Evolutionary conservation across 768 basidiomycete species (phyloP).

Genomic region (Inosperma sp.): DNA sequence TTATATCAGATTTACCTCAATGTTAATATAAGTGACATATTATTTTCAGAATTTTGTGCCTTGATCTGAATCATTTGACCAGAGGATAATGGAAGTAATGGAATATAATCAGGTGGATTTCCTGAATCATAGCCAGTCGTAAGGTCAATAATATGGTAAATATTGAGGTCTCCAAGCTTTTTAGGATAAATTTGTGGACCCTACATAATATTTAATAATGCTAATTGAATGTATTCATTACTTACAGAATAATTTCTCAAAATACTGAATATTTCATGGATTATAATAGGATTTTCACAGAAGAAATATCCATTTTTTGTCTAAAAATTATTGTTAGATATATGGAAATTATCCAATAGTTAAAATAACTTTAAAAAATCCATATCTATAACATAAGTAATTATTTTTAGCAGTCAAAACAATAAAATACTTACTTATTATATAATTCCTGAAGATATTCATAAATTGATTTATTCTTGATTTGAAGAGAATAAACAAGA

Average conservation of each 20-base stretch:
- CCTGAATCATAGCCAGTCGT: conserved; percentile 74
- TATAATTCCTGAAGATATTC: conserved; percentile 62
- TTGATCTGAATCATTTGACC: conserved; percentile 86
- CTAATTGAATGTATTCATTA: background rate
- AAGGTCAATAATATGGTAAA: conserved; percentile 68
- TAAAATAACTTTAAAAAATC: conserved; percentile 61
- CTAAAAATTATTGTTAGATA: conserved; percentile 30
- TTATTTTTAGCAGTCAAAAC: conserved; percentile 2
- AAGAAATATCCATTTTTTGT: conserved; percentile 82
- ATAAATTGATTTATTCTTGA: conserved; percentile 49
- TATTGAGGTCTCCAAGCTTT: conserved; percentile 52
- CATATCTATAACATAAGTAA: conserved; percentile 46
- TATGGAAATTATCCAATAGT: background rate
- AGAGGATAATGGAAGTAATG: conserved; percentile 63
- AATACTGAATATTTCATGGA: conserved; percentile 62
- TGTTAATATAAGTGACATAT: conserved; percentile 59
- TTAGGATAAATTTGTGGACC: conserved; percentile 48
- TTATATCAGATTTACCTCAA: conserved; percentile 47
- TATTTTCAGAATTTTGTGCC: conserved; percentile 39
- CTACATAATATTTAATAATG: conserved; percentile 5
- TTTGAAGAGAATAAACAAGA: conserved; percentile 49
- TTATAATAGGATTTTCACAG: conserved; percentile 61
- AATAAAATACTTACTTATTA: conserved; percentile 37
- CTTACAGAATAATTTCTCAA: conserved; percentile 55
- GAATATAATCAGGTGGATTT: conserved; percentile 61